These are phyloP conservation scores for Exophiala phaeomuriformis DNA, from an alignment of 2,329 filamentous ascomycete species.

Conservation along the genomic window DNA sequence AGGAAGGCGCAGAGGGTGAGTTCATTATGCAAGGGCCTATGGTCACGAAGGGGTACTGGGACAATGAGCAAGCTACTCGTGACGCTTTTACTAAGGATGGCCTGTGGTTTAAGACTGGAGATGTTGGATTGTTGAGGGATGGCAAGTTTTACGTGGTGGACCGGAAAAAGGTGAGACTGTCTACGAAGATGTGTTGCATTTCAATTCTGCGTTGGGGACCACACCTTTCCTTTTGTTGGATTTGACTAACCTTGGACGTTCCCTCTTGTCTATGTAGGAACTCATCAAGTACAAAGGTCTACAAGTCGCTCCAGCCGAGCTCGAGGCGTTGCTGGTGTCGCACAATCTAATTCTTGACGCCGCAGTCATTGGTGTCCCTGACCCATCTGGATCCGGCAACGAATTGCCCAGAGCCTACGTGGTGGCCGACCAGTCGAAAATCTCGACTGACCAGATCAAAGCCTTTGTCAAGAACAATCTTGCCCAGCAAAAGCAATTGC, in stretches of 20 bases:
- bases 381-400: constrained; percentile 31
- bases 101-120: constrained; percentile 84
- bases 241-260: background rate
- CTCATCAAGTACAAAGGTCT: constrained; percentile 50
- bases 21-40: constrained; percentile 54
- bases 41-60: constrained; percentile 34
- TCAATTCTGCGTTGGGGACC: background rate
- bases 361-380: constrained; percentile 40
- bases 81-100: constrained; percentile 42
- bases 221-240: background rate
- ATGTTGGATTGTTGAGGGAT: constrained; percentile 67
- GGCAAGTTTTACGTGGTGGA: constrained; percentile 91
- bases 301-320: constrained; percentile 45
- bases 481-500: constrained; percentile 32
- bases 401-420: constrained; percentile 41
- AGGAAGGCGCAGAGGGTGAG: constrained; percentile 49
- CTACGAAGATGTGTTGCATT: background rate
- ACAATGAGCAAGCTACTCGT: constrained; percentile 21
- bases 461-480: constrained; percentile 29
- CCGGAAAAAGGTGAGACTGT: constrained; percentile 53
- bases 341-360: constrained; percentile 40
- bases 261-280: constrained; percentile 32
- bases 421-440: constrained; percentile 30
- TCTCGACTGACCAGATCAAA: constrained; percentile 31
- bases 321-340: constrained; percentile 40